Evolutionary conservation across 805 yeast species (phyloP), one percentile per base, ranked within the genome.

Genomic region (Metschnikowia rubicola): DNA sequence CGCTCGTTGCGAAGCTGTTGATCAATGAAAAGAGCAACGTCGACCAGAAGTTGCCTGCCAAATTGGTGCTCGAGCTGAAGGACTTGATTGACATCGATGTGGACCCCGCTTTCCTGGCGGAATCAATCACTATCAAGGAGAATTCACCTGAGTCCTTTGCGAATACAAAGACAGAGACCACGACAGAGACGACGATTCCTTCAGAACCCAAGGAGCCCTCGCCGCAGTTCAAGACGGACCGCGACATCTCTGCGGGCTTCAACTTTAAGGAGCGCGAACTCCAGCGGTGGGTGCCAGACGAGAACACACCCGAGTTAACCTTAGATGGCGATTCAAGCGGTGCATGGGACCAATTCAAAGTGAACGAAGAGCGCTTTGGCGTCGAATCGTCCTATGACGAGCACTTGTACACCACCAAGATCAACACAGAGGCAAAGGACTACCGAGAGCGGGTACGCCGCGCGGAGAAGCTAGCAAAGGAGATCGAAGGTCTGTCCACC

Each of bases 331-430:
- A 51, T 9, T 35, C 45, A 3, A 57, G 57, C 8, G 68, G 66
- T 12, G 60, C 63, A 9, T 94, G 98, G 98, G 97, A 94, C 68
- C 99, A 94, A 70, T 94, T 94, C 67, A 86, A 87, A 44, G 92
- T 81, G n/a, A 94, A 94, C 66, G 86, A 88, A 63, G 78, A 81
- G 48, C 85, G 87, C 67, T 94, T 94, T 65, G 97, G 97, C 34
- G 84, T 94, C 41, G 84, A 80, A 54, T 84, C 96, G 0, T 78
- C 88, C 31, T 86, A 78, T 64, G 92, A 91, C 63, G 98, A 92
- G 67, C 82, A 83, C 63, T 71, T 86, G 51, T 92, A 92, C 67
- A 92, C 98, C 21, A 90, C 97, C 0, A 80, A 79, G 52, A 68
- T 86, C 62, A 64, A 90, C 60, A 84, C 74, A 44, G 64, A 75